A percentile compares a stretch with the other conserved stretches of the same genome.
phyloP scores from a whole-genome alignment of 768 basidiomycete genomes.

The Agaricus subrufescens region DNA sequence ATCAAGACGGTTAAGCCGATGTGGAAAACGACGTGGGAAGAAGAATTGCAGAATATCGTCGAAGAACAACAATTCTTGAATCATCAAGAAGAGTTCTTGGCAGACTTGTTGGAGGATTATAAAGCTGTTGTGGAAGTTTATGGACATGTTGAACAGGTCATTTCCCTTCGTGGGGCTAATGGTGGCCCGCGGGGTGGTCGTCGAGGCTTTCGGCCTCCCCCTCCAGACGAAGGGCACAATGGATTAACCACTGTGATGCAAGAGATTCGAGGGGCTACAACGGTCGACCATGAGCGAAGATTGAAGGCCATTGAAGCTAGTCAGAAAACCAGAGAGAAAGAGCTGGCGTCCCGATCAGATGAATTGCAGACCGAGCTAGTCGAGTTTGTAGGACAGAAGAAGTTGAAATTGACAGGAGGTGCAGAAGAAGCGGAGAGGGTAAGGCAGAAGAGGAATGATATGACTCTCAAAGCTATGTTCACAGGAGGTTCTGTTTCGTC shows the following conservation, averaged over 20 bases:
- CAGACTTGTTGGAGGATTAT: conserved; percentile 87
- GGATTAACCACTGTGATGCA: conserved; percentile 80
- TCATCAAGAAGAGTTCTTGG: conserved; percentile 89
- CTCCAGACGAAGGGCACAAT: conserved; percentile 60
- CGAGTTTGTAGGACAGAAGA: conserved; percentile 85
- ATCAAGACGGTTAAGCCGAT: conserved; percentile 88
- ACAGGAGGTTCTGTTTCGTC: conserved; percentile 12
- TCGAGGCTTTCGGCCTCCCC: conserved; percentile 55
- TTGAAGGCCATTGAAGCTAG: conserved; percentile 92
- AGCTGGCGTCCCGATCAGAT: conserved; percentile 67
- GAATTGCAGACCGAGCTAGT: conserved; percentile 81
- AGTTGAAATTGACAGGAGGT: conserved; percentile 93
- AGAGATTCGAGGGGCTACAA: conserved; percentile 74
- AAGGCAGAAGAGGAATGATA: conserved; percentile 78
- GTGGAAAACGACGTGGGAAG: conserved; percentile 99
- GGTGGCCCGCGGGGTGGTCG: conserved; percentile 25
- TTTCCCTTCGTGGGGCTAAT: conserved; percentile 52
- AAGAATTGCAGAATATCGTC: conserved; percentile 93
- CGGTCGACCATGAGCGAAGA: conserved; percentile 77
- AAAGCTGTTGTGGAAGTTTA: conserved; percentile 86
- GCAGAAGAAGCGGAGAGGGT: conserved; percentile 89
- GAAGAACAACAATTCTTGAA: conserved; percentile 94
- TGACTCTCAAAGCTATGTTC: conserved; percentile 90
- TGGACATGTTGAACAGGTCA: conserved; percentile 88
- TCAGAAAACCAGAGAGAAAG: conserved; percentile 74